phyloP scores from a whole-genome alignment of 78 protist species.

The Protostelium mycophagum region DNA sequence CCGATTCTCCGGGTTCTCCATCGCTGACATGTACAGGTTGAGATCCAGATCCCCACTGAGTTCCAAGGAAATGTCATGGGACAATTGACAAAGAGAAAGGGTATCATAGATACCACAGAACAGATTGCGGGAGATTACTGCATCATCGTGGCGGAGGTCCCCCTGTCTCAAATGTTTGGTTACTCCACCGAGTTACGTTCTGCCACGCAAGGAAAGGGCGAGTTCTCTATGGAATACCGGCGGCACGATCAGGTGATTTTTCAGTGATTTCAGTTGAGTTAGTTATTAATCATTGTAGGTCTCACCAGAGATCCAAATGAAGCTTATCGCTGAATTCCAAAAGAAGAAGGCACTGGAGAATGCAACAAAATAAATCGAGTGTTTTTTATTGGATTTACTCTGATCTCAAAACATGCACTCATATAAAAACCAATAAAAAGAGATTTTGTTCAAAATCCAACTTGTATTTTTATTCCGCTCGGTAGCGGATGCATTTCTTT shows the following conservation, averaged over 20 bases:
- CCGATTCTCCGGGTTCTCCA: not conserved
- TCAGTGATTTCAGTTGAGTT: too few relatives aligned
- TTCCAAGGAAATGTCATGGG: slow-evolving; percentile 80
- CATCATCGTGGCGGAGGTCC: slow-evolving; percentile 73
- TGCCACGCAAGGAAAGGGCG: slow-evolving; percentile 81
- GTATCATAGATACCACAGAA: slow-evolving; percentile 54
- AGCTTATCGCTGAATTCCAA: not conserved
- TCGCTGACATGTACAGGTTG: slow-evolving; percentile 35
- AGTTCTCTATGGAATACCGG: slow-evolving; percentile 57
- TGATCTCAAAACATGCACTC: too few relatives aligned
- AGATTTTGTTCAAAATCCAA: too few relatives aligned
- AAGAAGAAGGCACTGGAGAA: not conserved
- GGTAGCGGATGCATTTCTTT: too few relatives aligned
- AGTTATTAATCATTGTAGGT: too few relatives aligned
- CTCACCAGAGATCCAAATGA: not conserved
- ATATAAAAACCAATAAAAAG: too few relatives aligned
- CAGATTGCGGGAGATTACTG: slow-evolving; percentile 15
- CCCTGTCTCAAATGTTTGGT: slow-evolving; percentile 92
- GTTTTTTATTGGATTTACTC: too few relatives aligned
- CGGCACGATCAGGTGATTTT: slow-evolving; percentile 24
- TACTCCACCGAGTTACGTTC: slow-evolving; percentile 88
- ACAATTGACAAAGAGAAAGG: slow-evolving; percentile 65
- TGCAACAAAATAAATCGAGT: too few relatives aligned
- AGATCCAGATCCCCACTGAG: slow-evolving; percentile 78
- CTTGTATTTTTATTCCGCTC: too few relatives aligned